Conservation (phyloP, 2,329 filamentous ascomycete genomes). For the Aspergillus pseudoviridinutans region DNA sequence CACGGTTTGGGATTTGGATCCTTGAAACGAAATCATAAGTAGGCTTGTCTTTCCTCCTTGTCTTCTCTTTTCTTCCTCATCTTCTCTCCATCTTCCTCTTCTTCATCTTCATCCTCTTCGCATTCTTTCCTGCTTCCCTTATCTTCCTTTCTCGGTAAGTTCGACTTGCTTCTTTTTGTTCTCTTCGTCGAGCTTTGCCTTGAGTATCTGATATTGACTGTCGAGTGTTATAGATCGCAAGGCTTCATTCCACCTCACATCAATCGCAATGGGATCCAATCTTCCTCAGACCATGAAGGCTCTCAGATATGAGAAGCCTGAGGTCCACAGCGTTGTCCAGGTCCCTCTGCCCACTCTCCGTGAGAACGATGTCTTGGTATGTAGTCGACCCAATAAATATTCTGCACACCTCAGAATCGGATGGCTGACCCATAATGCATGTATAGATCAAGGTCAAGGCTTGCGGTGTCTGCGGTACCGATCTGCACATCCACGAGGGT, state of each 20-base stretch:
- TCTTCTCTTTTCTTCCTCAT: constrained; percentile 1
- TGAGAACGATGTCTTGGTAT: constrained; percentile 56
- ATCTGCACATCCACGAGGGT: constrained; percentile 57
- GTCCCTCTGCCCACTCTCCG: constrained; percentile 60
- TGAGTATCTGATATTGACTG: not conserved
- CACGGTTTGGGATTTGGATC: not conserved
- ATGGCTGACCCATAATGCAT: not conserved
- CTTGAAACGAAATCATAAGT: not conserved
- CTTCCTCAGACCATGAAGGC: constrained; percentile 59
- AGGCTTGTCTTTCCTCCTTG: not conserved
- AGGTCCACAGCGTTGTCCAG: constrained; percentile 58
- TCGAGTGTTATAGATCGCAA: not conserved
- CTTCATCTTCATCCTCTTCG: not conserved
- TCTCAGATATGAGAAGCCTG: constrained; percentile 61
- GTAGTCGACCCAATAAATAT: constrained; percentile 2
- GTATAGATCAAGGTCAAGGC: constrained; percentile 62
- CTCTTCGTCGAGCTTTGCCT: not conserved
- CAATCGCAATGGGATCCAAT: constrained; percentile 29
- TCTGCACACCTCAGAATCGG: not conserved
- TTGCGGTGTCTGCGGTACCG: constrained; percentile 60
- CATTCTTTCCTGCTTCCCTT: not conserved
- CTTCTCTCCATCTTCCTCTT: not conserved
- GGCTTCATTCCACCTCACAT: not conserved
- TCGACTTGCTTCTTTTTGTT: not conserved
- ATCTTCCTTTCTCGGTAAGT: not conserved